Evolutionary conservation across 257 asterid species (phyloP), one percentile per base, ranked within the genome.

Genomic region (Cynanchum wilfordii): DNA sequence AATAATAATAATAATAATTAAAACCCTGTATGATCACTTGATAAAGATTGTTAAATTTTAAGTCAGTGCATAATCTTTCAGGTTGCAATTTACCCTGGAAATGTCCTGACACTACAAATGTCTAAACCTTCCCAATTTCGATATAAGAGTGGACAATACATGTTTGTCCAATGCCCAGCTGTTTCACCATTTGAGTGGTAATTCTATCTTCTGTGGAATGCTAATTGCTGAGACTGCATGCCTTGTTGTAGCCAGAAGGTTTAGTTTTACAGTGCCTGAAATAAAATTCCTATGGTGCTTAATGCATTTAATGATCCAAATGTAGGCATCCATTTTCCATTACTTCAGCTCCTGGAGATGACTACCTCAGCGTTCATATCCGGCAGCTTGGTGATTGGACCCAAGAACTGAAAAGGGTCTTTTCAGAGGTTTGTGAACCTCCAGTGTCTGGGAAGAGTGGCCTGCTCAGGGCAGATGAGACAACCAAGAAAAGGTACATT

Each of bases 111-210:
- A 12, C 57, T 93, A 57, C 96, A 93, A 73, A 93, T 93, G 98
- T 89, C 98, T n/a, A 93, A 91, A 84, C 98, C 98, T 82, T 81
- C 89, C 3, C 94, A 86, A 52, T 93, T 86, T 42, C 85, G 75
- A 74, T 86, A 90, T 67, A 91, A 83, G 88, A 93, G 98, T 75
- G 98, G 98, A 69, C 98, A 93, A 72, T 91, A 93, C 88, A 89
- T 93, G 92, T 93, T 93, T 75, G 97, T 91, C 76, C 96, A 93
- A 76, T 93, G 98, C 74, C 96, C 98, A n/a, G 86, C 89, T 9
- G 96, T 93, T 79, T 93, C 98, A 71, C 97, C 97, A 81, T 87
- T 93, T 47, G 98, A 93, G 82, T 93, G 98, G 98, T 93, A 80
- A 83, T n/a, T 30, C 29, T 71, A 55, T 17, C 19, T 51, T 50